A percentile compares a stretch with the other conserved stretches of the same genome.
phyloP scores from a whole-genome alignment of 306 rosid genomes.

The Vigna trinervia region DNA sequence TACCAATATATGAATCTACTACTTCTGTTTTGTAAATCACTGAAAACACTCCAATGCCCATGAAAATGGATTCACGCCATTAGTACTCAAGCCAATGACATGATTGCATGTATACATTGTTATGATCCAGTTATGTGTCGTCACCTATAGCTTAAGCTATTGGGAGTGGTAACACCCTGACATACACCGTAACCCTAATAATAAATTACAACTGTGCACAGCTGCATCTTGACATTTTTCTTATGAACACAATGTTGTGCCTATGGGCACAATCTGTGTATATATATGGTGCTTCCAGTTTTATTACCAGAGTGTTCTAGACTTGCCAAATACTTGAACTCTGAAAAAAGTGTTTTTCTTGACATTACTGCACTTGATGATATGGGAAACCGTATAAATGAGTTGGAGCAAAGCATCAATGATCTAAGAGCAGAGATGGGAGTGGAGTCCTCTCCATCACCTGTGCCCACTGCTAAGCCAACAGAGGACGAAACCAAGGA shows the following conservation, averaged over 20 bases:
- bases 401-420: constrained; percentile 90
- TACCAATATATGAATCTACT: not conserved
- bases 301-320: constrained; percentile 29
- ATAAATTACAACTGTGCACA: not conserved
- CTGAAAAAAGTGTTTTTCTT: constrained; percentile 57
- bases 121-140: not conserved
- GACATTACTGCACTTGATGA: constrained; percentile 85
- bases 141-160: constrained; percentile 6
- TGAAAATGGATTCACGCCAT: not conserved
- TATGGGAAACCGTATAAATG: constrained; percentile 92
- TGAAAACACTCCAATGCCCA: constrained; percentile 14
- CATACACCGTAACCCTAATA: not conserved
- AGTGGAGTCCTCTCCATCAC: constrained; percentile 85
- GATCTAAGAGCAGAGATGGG: constrained; percentile 95
- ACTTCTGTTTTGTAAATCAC: not conserved
- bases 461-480: constrained; percentile 56
- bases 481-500: constrained; percentile 61
- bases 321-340: constrained; percentile 35
- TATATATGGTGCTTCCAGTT: constrained; percentile 32
- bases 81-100: constrained; percentile 1
- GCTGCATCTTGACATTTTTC: not conserved
- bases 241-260: constrained; percentile 20
- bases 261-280: constrained; percentile 8
- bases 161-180: constrained; percentile 8
- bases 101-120: constrained; percentile 14